Conservation (phyloP, 129 eudicot species). For the Erigeron canadensis region DNA sequence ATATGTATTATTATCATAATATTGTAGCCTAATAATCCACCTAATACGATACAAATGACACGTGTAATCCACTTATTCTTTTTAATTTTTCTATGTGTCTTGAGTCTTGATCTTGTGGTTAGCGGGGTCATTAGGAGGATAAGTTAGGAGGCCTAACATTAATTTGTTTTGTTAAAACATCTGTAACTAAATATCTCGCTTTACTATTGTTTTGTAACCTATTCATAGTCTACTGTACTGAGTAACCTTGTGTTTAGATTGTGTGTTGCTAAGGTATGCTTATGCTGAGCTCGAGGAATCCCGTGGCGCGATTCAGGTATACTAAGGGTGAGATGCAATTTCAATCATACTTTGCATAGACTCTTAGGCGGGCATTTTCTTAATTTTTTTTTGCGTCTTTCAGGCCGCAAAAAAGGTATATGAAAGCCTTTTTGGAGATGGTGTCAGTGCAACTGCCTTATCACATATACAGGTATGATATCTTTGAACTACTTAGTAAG, state of each 20-base stretch:
- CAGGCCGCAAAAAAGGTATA: slow-evolving; percentile 90
- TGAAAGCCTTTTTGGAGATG: slow-evolving; percentile 89
- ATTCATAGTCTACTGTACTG: slow-evolving; percentile 10
- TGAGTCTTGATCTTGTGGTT: too few relatives aligned
- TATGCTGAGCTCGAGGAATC: slow-evolving; percentile 99
- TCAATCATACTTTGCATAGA: slow-evolving; percentile 3
- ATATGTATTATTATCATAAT: not conserved
- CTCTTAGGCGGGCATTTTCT: slow-evolving; percentile 7
- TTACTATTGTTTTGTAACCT: slow-evolving; percentile 3
- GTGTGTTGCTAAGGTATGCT: slow-evolving; percentile 85
- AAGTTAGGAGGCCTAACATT: too few relatives aligned
- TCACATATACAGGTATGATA: slow-evolving; percentile 87
- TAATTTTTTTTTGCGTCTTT: slow-evolving; percentile 19
- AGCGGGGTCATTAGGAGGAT: too few relatives aligned
- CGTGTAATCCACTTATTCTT: too few relatives aligned
- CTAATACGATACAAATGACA: too few relatives aligned
- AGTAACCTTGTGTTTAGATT: slow-evolving; percentile 48
- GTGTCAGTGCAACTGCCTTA: slow-evolving; percentile 63
- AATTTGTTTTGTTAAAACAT: not conserved
- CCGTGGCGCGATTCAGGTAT: slow-evolving; percentile 91
- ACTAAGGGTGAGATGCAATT: not conserved
- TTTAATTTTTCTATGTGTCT: too few relatives aligned
- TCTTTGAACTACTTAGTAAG: not conserved
- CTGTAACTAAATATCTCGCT: slow-evolving; percentile 5
- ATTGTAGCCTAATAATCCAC: too few relatives aligned